Base-by-base conservation (phyloP, 257 asterid species). In the Solanum acaule region DNA sequence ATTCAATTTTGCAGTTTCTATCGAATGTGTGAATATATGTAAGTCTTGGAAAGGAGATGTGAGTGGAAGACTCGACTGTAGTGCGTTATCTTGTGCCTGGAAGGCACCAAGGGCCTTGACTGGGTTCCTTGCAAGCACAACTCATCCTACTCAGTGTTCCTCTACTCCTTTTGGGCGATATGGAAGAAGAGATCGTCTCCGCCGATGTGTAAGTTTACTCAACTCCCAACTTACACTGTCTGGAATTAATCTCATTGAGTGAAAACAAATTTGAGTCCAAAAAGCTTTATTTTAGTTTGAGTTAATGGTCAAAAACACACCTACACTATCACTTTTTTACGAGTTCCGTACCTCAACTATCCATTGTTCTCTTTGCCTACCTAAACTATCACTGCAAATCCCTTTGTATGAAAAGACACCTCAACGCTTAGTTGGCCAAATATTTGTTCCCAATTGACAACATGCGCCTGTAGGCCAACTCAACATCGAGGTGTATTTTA, bases 61-160 rank as follows among this genome's bases (percentile, higher is more conserved):
- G 91, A 92, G 94, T 89, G 96, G 97, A 49, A 94, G 92, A 89
- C 88, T 88, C 46, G 98, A 95, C 88, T 94, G 98, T 91, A 94
- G 94, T 84, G 92, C 91, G 89, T 83, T 94, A 44, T 90, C 97
- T 35, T 96, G 98, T 93, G 96, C 98, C 84, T 93, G 94, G 75
- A 95, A 92, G 93, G 97, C 96, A 88, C 97, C 98, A 33, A 93
- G 99, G 88, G 95, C 88, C 71, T 92, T 96, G 90, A 93, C 95
- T 83, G 98, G 98, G 68, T 94, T 92, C 88, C 96, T 96, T n/a
- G 98, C 99, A 27, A 95, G 95, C 90, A 96, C 99, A 14, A 89
- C 97, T 14, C 93, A 92, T 87, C 92, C 98, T 90, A 84, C 93
- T 27, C 95, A 90, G 88, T 83, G 93, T 29, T 88, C 86, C 23